Base-by-base conservation (phyloP, 1,139 yeast genomes). In the Geotrichum reessii region DNA sequence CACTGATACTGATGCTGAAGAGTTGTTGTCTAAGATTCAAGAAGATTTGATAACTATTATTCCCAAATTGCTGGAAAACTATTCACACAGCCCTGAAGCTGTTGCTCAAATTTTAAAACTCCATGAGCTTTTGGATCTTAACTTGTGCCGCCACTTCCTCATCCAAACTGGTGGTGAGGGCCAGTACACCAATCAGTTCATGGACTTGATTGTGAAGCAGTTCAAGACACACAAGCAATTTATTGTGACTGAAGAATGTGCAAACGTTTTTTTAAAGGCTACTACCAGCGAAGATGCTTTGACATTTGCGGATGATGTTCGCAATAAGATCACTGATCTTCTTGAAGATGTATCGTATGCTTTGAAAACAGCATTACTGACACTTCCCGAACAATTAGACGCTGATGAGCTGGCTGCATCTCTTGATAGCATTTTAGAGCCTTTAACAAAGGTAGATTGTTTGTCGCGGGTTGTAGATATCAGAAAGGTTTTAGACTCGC, bases 11-110 rank as follows among this genome's bases (percentile, higher is more conserved):
- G 59, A 57, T 27, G 50, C 54, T 47, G 66, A 63, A 11, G 66
- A 63, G 25, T 60, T 60, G 6, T 62, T 62, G 14, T 63, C 64
- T 19, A 55, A 60, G 28, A 58, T 67, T 44, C 62, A 65, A 21
- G 63, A 63, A 11, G 63, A 54, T 24, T 57, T 71, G 21, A 62
- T 71, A 28, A 59, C 58, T 2, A 53, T 59, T 21, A 56, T 69
- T 22, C 70, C 71, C 2, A 54, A 62, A 33, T 63, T 72, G 27
- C 28, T 70, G 44, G 67, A 67, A 28, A 65, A 67, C 47, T 69
- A 66, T 53, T 61, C 64, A 6, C 66, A 66, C 47, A 67, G 67
- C 21, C 68, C 72, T 1, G 64, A 59, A 8, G 63, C 71, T 1
- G 61, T 67, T 1, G 58, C 66, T 19, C 66, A 64, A 27, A 63